Base-by-base conservation (phyloP, 208 protist species). In the Acanthamoeba lenticulata region DNA sequence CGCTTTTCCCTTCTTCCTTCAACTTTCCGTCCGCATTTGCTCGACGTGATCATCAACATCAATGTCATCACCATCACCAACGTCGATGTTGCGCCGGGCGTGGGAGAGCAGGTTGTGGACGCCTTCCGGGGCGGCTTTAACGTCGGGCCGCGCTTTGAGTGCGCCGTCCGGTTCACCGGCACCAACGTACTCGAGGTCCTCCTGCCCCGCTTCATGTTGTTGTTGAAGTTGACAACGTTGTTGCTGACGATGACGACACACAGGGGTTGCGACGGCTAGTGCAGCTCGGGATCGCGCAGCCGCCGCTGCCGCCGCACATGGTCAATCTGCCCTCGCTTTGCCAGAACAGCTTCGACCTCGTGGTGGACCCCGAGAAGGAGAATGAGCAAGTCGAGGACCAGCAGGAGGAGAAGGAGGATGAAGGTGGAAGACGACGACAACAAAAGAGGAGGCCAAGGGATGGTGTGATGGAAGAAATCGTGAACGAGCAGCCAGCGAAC, bases 271-370 rank as follows among this genome's bases (percentile, higher is more conserved):
- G 62, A 21, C n/a, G 15, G 62, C 62, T 72, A 1, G 62, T 38
- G 6, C 62, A 72, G 15, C 6, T 72, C 11, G 62, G 62, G 21
- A 72, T 72, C 2, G 62, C 62, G 7, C 62, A 72, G 62, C 62
- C 62, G 27, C 62, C 62, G 62, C 62, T 72, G 34, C 62, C 62
- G 6, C n/a, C n/a, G n/a, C 36, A 72, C 27, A 17, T 72, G 62
- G 62, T 29, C 15, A 72, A 72, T 19, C 62, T 72, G 62, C 3
- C 62, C 17, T 42, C 62, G 27, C 62, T 72, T 7, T 72, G 62
- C 62, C 62, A 72, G 62, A 72, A 72, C 62, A 72, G 62, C 62
- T 72, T 72, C 62, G 34, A 72, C 62, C 62, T 72, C n/a, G n/a
- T n/a, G 15, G 34, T 72, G 17, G 27, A 57, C 52, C 52, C 52